A percentile compares a stretch with the other conserved stretches of the same genome.
phyloP scores from a whole-genome alignment of 306 rosid genomes.

The Prunus armeniaca region DNA sequence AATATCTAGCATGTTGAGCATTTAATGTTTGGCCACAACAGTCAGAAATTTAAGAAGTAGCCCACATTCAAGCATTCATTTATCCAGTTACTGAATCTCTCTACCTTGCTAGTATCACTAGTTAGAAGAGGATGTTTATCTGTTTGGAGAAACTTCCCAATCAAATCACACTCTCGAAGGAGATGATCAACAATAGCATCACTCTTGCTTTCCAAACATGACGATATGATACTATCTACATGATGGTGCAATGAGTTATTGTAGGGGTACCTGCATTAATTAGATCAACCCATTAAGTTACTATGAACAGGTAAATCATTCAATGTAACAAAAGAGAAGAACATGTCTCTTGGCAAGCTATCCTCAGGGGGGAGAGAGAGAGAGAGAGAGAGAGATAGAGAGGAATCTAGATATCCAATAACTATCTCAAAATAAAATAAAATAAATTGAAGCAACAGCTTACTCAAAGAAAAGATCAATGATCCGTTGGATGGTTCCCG shows the following conservation, averaged over 20 bases:
- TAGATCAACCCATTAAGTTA: slow-evolving; percentile 9
- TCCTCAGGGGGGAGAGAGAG: background rate
- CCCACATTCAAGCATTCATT: slow-evolving; percentile 19
- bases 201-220: slow-evolving; percentile 85
- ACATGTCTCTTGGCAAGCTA: slow-evolving; percentile 8
- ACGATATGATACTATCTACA: slow-evolving; percentile 75
- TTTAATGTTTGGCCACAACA: background rate
- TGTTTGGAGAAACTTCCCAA: slow-evolving; percentile 67
- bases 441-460: slow-evolving; percentile 23
- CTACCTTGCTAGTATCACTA: slow-evolving; percentile 63
- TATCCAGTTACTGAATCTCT: slow-evolving; percentile 25
- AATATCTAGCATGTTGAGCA: background rate
- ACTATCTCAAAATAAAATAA: background rate
- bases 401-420: background rate
- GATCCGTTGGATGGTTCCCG: slow-evolving; percentile 81
- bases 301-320: slow-evolving; percentile 13
- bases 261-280: slow-evolving; percentile 80
- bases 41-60: background rate
- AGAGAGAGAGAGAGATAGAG: background rate
- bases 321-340: slow-evolving; percentile 6
- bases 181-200: slow-evolving; percentile 69
- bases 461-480: slow-evolving; percentile 98
- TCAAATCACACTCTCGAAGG: slow-evolving; percentile 77
- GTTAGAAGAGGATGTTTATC: slow-evolving; percentile 66
- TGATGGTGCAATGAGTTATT: slow-evolving; percentile 90